Percentiles rank a stretch among this genome's conserved stretches.
These are phyloP conservation scores for Phalaenopsis aphrodite DNA, from an alignment of 106 monocot genomes.

Conservation along the genomic window DNA sequence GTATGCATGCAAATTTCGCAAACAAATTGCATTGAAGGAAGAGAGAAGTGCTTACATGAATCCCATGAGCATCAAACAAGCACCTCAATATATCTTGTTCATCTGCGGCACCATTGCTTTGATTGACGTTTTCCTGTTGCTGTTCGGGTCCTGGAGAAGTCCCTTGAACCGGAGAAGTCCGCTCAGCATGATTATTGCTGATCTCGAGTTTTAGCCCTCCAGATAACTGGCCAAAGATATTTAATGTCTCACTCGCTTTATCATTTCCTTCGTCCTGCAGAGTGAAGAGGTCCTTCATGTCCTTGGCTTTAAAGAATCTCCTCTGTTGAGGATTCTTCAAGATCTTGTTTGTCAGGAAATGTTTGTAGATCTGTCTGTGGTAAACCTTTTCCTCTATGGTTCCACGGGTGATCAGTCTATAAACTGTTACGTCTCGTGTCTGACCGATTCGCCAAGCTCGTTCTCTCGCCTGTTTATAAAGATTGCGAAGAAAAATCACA, in stretches of 20 bases:
- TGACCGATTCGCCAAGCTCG: conserved; percentile 99
- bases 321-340: conserved; percentile 87
- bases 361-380: conserved; percentile 95
- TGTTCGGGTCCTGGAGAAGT: neutral
- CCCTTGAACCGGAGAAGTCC: conserved; percentile 2
- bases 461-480: conserved; percentile 72
- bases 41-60: conserved; percentile 50
- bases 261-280: conserved; percentile 59
- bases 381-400: conserved; percentile 99
- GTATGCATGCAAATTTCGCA: too few relatives aligned
- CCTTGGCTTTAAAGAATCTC: conserved; percentile 86
- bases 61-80: conserved; percentile 74
- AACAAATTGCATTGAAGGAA: neutral
- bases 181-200: conserved; percentile 11
- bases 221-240: conserved; percentile 74
- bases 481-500: neutral
- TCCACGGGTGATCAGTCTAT: conserved; percentile 87
- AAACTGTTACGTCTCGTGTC: conserved; percentile 75
- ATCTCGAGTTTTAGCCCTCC: conserved; percentile 49
- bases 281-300: conserved; percentile 84
- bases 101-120: conserved; percentile 14
- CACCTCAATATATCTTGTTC: conserved; percentile 68
- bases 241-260: conserved; percentile 71
- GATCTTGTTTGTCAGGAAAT: conserved; percentile 91
- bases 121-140: conserved; percentile 12